Evolutionary conservation across 805 yeast species (phyloP).

Genomic region (Yarrowia sp.): DNA sequence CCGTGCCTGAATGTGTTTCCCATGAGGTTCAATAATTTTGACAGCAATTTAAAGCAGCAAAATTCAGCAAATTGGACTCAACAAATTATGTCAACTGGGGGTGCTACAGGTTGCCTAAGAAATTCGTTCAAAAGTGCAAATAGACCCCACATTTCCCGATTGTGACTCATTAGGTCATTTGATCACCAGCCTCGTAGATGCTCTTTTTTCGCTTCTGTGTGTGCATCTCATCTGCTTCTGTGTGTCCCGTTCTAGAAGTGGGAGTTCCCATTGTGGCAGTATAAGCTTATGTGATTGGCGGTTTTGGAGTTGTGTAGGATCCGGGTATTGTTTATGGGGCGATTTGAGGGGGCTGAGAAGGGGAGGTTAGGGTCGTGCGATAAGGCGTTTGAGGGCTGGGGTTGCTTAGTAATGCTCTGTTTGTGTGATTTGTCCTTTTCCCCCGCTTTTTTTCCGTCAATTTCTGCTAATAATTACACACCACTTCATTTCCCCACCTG

Average conservation of each 20-base stretch:
- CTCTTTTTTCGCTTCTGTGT: not conserved
- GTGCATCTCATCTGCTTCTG: constrained; percentile 10
- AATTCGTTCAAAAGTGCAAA: too few species aligned
- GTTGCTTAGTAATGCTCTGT: too few species aligned
- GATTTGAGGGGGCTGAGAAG: not conserved
- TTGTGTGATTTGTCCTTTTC: too few species aligned
- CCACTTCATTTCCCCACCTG: constrained; percentile 1
- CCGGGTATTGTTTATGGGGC: not conserved
- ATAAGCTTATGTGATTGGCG: constrained; percentile 34
- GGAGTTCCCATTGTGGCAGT: constrained; percentile 38
- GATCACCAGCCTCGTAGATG: constrained; percentile 6
- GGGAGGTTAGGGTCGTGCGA: not conserved
- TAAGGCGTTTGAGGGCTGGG: not conserved
- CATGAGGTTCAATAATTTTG: too few species aligned
- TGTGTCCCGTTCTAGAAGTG: constrained; percentile 21
- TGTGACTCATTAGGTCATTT: constrained; percentile 11
- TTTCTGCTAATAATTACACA: too few species aligned
- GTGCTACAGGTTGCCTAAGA: too few species aligned
- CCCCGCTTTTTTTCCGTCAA: too few species aligned
- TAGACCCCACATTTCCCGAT: not conserved
- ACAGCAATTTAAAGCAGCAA: not conserved
- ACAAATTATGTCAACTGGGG: too few species aligned
- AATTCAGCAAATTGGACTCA: too few species aligned
- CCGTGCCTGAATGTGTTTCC: too few species aligned
- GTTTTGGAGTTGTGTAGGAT: not conserved